These are phyloP conservation scores for Gracilaria vermiculophylla DNA, from an alignment of 23 red algal genomes.

Conservation along the genomic window DNA sequence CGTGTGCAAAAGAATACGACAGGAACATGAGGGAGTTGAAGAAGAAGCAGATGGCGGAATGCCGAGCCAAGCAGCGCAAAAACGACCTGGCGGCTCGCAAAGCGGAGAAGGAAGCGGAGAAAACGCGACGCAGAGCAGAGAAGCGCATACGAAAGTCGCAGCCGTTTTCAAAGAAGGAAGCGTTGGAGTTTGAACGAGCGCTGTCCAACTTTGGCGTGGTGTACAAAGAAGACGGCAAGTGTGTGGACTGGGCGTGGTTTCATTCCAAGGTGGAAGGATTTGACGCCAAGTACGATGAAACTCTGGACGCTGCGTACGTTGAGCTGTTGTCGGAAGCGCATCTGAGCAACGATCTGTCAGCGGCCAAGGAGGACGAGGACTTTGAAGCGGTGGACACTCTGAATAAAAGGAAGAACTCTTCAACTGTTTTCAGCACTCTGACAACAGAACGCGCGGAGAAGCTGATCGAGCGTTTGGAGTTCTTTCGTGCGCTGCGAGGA, in stretches of 20 bases:
- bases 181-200: conserved; percentile 60
- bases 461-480: conserved; percentile 76
- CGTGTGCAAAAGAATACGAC: conserved; percentile 50
- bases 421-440: conserved; percentile 61
- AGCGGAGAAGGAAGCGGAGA: conserved; percentile 52
- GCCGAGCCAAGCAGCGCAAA: conserved; percentile 39
- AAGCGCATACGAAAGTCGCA: conserved; percentile 48
- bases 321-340: conserved; percentile 83
- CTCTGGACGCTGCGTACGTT: conserved; percentile 57
- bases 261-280: conserved; percentile 27
- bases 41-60: conserved; percentile 47
- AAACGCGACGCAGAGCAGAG: conserved; percentile 26
- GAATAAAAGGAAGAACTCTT: conserved; percentile 43
- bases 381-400: conserved; percentile 55
- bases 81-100: conserved; percentile 56
- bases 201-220: conserved; percentile 64
- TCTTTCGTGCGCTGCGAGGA: conserved; percentile 79
- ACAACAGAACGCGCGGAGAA: conserved; percentile 61
- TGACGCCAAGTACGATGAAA: conserved; percentile 69
- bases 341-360: conserved; percentile 48
- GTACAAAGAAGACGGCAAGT: conserved; percentile 38
- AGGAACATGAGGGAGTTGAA: conserved; percentile 42
- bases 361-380: conserved; percentile 60
- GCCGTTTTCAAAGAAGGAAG: conserved; percentile 80
- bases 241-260: conserved; percentile 85